These are phyloP conservation scores for Ustilaginoidea virens DNA, from an alignment of 2,329 filamentous ascomycete genomes.

Conservation along the genomic window DNA sequence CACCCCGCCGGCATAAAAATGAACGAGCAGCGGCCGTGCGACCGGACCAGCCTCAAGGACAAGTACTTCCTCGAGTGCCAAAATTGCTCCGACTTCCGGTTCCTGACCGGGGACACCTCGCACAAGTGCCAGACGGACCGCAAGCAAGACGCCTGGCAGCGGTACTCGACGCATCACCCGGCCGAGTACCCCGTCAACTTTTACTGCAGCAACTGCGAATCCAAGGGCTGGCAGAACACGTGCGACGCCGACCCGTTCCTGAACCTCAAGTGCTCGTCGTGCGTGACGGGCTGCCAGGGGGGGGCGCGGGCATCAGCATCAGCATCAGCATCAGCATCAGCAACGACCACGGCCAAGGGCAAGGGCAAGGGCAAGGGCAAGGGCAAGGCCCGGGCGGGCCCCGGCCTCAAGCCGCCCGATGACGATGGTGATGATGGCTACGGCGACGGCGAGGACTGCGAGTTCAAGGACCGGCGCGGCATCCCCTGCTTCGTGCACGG, in stretches of 20 bases:
- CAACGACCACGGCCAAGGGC: slow-evolving; percentile 3
- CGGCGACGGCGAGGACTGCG: no score
- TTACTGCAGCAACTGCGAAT: slow-evolving; percentile 7
- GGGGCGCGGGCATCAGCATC: no score
- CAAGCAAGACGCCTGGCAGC: slow-evolving; percentile 4
- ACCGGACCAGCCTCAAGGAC: slow-evolving; percentile 4
- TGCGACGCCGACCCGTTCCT: slow-evolving; percentile 12
- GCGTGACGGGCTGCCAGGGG: slow-evolving; percentile 4
- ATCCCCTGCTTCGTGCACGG: neutral
- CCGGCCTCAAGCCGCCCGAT: no score
- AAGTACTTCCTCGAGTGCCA: slow-evolving; percentile 10
- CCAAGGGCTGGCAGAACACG: neutral
- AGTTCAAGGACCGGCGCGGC: no score
- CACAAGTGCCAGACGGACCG: slow-evolving; percentile 6
- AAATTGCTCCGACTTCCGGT: slow-evolving; percentile 12
- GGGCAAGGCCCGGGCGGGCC: no score
- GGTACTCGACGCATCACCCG: slow-evolving; percentile 7
- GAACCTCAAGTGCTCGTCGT: slow-evolving; percentile 8
- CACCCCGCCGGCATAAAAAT: slow-evolving; percentile 4
- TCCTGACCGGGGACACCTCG: no score
- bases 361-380: slow-evolving; percentile 2
- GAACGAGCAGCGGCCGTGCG: slow-evolving; percentile 4
- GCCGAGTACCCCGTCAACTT: slow-evolving; percentile 3
- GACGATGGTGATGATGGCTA: no score
- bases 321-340: no score